Evolutionary conservation across 2,329 filamentous ascomycete species (phyloP).

Genomic region (Sporothrix curviconia): DNA sequence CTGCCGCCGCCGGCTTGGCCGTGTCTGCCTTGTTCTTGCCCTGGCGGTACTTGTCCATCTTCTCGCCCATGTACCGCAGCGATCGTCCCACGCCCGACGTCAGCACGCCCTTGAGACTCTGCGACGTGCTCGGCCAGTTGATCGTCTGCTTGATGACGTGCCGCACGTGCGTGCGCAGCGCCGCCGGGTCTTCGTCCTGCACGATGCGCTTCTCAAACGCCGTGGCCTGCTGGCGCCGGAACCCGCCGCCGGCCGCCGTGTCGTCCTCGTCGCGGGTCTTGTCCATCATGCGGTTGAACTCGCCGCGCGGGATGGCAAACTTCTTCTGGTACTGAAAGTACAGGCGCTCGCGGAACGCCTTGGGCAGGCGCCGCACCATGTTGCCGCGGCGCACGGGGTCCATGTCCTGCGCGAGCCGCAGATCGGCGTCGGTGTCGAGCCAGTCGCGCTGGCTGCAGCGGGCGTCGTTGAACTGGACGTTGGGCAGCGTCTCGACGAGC

Average conservation of each 20-base stretch:
- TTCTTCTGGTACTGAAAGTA: constrained; percentile 95
- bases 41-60: constrained; percentile 60
- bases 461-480: constrained; percentile 68
- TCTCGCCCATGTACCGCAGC: constrained; percentile 74
- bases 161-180: constrained; percentile 65
- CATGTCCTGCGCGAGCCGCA: constrained; percentile 80
- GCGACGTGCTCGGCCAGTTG: constrained; percentile 82
- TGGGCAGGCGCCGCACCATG: constrained; percentile 89
- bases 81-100: constrained; percentile 68
- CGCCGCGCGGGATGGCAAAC: constrained; percentile 73
- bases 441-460: constrained; percentile 53
- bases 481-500: constrained; percentile 82
- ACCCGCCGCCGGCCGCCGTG: constrained; percentile 44
- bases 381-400: constrained; percentile 84
- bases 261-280: constrained; percentile 62
- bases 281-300: constrained; percentile 81
- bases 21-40: constrained; percentile 16
- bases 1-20: background rate
- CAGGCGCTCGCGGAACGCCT: constrained; percentile 76
- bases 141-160: constrained; percentile 81
- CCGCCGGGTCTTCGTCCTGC: constrained; percentile 56
- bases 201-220: constrained; percentile 83
- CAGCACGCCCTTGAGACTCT: constrained; percentile 76
- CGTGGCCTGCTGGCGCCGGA: constrained; percentile 70
- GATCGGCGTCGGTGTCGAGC: constrained; percentile 57